Evolutionary conservation across 352 stramenopile genomes (phyloP).

Genomic region (Phytophthora crassamura): DNA sequence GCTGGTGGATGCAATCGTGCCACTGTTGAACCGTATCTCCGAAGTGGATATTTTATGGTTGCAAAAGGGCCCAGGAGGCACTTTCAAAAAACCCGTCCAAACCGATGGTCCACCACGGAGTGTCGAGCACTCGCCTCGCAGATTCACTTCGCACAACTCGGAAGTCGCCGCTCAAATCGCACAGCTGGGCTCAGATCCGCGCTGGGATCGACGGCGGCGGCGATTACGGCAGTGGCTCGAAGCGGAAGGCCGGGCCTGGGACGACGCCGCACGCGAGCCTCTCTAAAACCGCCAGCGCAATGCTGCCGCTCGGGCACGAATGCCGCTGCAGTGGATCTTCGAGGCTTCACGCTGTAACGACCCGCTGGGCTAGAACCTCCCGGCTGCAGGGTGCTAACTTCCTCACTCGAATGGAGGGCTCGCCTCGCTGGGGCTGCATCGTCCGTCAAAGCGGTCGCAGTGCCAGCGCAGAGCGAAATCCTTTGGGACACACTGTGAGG

Average conservation of each 20-base stretch:
- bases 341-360: constrained; percentile 22
- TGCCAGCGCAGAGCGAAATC: constrained; percentile 1
- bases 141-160: constrained; percentile 6
- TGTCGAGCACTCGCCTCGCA: constrained; percentile 8
- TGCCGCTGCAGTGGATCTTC: too few species aligned
- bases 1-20: constrained; percentile 28
- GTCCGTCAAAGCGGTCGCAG: constrained; percentile 5
- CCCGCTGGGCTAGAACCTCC: constrained; percentile 26
- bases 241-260: too few species aligned
- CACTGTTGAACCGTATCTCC: constrained; percentile 28
- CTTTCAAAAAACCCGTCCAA: constrained; percentile 13
- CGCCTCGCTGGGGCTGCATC: constrained; percentile 8
- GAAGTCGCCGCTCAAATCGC: constrained; percentile 23
- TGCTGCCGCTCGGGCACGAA: too few species aligned
- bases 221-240: too few species aligned
- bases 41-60: constrained; percentile 23
- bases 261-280: neutral
- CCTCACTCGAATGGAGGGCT: constrained; percentile 6
- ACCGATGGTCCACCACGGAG: constrained; percentile 16
- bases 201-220: constrained; percentile 4
- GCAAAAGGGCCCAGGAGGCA: constrained; percentile 27
- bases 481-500: constrained; percentile 15
- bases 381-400: constrained; percentile 21
- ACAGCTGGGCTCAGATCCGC: constrained; percentile 26
- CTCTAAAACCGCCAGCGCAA: constrained; percentile 19